Evolutionary conservation across 2,329 filamentous ascomycete genomes (phyloP).

Genomic region (Scedosporium dehoogii): DNA sequence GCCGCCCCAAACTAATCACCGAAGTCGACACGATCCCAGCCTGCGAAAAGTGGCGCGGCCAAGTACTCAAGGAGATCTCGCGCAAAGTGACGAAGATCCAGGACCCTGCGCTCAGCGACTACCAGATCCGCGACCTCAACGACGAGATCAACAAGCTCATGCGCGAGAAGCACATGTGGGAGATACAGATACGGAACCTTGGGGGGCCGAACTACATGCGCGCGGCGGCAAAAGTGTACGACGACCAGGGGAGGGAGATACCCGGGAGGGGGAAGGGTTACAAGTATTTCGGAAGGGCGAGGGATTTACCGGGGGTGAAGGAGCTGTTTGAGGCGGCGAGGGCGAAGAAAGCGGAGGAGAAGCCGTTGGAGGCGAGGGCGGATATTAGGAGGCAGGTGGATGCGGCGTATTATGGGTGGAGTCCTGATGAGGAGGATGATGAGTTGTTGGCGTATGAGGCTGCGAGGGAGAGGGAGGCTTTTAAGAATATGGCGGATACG

Average conservation of each 20-base stretch:
- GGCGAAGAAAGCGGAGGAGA: slow-evolving; percentile 45
- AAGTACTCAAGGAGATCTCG: slow-evolving; percentile 93
- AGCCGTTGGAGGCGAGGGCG: slow-evolving; percentile 56
- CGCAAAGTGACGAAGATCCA: slow-evolving; percentile 97
- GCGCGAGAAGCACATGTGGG: slow-evolving; percentile 99
- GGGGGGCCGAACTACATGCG: slow-evolving; percentile 98
- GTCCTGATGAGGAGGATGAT: slow-evolving; percentile 83
- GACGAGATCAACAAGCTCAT: slow-evolving; percentile 99
- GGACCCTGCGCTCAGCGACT: slow-evolving; percentile 83
- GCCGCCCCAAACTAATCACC: slow-evolving; percentile 85
- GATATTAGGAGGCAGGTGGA: slow-evolving; percentile 72
- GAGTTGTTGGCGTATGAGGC: slow-evolving; percentile 70
- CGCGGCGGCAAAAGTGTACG: slow-evolving; percentile 57
- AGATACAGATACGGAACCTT: slow-evolving; percentile 87
- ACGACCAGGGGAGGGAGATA: slow-evolving; percentile 64
- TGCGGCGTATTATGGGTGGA: slow-evolving; percentile 93
- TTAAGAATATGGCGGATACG: slow-evolving; percentile 54
- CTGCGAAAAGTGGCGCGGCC: slow-evolving; percentile 97
- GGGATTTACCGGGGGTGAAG: slow-evolving; percentile 87
- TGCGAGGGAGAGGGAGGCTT: slow-evolving; percentile 72
- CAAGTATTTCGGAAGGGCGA: slow-evolving; percentile 84
- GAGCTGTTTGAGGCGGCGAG: slow-evolving; percentile 82
- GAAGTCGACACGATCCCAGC: slow-evolving; percentile 72
- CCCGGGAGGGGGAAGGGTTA: slow-evolving; percentile 77
- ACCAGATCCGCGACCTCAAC: slow-evolving; percentile 94